Evolutionary conservation across 805 yeast species (phyloP).

Genomic region (Kluyveromyces nonfermentans): DNA sequence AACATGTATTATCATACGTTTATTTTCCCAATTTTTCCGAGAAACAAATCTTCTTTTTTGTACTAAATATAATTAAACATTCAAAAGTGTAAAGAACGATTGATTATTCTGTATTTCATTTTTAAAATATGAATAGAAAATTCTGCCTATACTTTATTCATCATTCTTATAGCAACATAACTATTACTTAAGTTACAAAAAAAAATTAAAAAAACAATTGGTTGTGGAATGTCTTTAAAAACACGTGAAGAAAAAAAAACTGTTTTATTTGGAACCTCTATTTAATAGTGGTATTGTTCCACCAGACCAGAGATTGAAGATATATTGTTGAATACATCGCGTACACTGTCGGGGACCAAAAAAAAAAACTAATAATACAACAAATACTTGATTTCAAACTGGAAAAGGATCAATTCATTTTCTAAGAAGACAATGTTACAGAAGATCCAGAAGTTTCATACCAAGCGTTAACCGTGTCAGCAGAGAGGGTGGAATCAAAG

Average conservation of each 20-base stretch:
- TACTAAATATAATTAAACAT: background rate
- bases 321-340: background rate
- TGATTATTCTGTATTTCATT: too few relatives aligned
- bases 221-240: too few relatives aligned
- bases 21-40: background rate
- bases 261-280: background rate
- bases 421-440: constrained; percentile 22
- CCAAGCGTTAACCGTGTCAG: constrained; percentile 55
- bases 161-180: background rate
- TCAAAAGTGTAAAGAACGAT: background rate
- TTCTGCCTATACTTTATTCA: too few relatives aligned
- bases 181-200: too few relatives aligned
- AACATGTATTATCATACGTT: background rate
- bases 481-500: constrained; percentile 45
- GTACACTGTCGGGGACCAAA: background rate
- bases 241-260: background rate
- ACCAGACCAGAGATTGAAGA: background rate
- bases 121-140: too few relatives aligned
- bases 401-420: background rate
- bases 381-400: background rate
- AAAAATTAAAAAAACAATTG: too few relatives aligned
- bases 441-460: constrained; percentile 41
- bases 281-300: too few relatives aligned
- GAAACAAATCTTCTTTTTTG: background rate
- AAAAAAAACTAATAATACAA: background rate